Evolutionary conservation across 164 flowering plant species (phyloP).

Genomic region (Euptelea pleiosperma): DNA sequence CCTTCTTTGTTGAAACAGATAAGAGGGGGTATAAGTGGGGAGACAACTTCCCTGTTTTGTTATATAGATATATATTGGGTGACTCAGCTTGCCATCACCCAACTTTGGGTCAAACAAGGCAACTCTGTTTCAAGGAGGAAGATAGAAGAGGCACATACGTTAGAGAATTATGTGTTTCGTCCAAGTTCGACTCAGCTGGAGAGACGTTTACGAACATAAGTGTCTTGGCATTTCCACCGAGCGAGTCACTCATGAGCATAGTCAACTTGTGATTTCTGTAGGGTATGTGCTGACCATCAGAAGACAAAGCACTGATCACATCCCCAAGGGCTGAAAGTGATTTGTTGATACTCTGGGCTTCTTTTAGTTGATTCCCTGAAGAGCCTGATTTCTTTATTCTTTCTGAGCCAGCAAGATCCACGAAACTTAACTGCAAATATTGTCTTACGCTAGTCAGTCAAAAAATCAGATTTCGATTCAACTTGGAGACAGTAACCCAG

Average conservation of each 20-base stretch:
- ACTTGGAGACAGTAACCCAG: no score
- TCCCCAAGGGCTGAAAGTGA: slow-evolving; percentile 98
- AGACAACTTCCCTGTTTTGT: no score
- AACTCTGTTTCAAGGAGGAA: not conserved
- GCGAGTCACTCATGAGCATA: slow-evolving; percentile 98
- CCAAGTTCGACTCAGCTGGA: slow-evolving; percentile 94
- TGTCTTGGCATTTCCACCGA: slow-evolving; percentile 98
- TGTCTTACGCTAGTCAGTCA: not conserved
- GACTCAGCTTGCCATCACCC: no score
- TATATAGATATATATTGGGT: no score
- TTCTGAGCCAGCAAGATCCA: slow-evolving; percentile 99
- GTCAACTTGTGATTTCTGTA: slow-evolving; percentile 95
- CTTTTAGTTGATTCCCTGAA: slow-evolving; percentile 82
- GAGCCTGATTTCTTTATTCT: slow-evolving; percentile 99
- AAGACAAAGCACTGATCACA: slow-evolving; percentile 90
- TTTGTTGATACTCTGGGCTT: slow-evolving; percentile 98
- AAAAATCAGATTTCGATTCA: not conserved
- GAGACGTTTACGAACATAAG: slow-evolving; percentile 95
- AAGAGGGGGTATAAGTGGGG: no score
- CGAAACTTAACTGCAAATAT: slow-evolving; percentile 92
- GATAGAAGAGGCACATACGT: slow-evolving; percentile 42
- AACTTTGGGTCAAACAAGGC: not conserved
- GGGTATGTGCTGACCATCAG: slow-evolving; percentile 84
- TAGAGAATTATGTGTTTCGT: slow-evolving; percentile 86
- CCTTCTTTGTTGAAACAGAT: no score